Percentiles rank a stretch among this genome's conserved stretches.
These are phyloP conservation scores for Citrus unshiu DNA, from an alignment of 345 rosid species.

Conservation along the genomic window DNA sequence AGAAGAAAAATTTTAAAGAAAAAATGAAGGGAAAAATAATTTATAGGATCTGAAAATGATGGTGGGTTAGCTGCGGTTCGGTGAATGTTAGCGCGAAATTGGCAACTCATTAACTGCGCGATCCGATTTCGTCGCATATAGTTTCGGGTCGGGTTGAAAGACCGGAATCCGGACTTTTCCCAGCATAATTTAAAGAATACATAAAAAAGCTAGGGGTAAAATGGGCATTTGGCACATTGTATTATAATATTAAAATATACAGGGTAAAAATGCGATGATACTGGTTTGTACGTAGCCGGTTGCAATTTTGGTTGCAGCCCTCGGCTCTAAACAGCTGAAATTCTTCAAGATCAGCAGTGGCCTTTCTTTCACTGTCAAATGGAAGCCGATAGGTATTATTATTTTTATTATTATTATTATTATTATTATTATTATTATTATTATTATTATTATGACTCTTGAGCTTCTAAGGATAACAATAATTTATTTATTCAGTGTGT, in stretches of 20 bases:
- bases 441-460: neutral
- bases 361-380: neutral
- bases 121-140: conserved; percentile 6
- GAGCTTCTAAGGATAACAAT: neutral
- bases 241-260: too few species aligned
- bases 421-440: too few species aligned
- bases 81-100: neutral
- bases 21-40: neutral
- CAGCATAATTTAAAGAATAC: too few species aligned
- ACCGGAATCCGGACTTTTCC: neutral
- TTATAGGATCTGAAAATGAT: neutral
- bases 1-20: too few species aligned
- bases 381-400: conserved; percentile 21
- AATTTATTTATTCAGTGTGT: neutral
- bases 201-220: too few species aligned
- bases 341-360: neutral
- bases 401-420: too few species aligned
- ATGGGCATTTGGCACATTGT: too few species aligned
- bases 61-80: neutral
- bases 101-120: neutral
- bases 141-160: neutral
- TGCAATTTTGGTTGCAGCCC: neutral
- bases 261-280: too few species aligned
- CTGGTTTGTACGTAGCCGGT: neutral
- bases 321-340: neutral